A percentile compares a stretch with the other conserved stretches of the same genome.
phyloP scores from a whole-genome alignment of 108 stramenopile species.

The Thalassiosira profunda region DNA sequence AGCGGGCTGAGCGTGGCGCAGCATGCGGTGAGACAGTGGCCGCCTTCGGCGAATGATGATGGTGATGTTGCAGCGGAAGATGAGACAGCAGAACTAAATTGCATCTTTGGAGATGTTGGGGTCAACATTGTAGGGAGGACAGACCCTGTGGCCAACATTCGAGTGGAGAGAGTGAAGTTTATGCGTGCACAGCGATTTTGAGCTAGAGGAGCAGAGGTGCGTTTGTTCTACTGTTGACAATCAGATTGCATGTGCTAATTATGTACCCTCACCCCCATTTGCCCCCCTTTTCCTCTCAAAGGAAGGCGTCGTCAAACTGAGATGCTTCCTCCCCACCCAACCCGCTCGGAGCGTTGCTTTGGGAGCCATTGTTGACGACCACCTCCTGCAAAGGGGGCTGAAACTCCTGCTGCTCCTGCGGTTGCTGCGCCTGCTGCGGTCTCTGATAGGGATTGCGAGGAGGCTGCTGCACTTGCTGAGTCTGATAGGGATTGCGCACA shows the following conservation, averaged over 20 bases:
- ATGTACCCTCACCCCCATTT: too few species aligned
- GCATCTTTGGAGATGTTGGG: slow-evolving; percentile 30
- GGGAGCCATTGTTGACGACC: slow-evolving; percentile 16
- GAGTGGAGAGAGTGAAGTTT: slow-evolving; percentile 37
- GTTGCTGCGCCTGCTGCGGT: slow-evolving; percentile 3
- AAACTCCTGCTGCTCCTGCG: not conserved
- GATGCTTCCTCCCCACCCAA: slow-evolving; percentile 16
- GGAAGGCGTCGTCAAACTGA: slow-evolving; percentile 44
- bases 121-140: slow-evolving; percentile 35
- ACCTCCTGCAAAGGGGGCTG: slow-evolving; percentile 21
- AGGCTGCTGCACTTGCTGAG: not conserved
- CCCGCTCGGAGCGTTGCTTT: not conserved
- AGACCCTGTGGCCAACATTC: slow-evolving; percentile 46
- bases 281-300: slow-evolving; percentile 1
- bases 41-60: not conserved
- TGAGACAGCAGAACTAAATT: slow-evolving; percentile 1
- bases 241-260: not conserved
- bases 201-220: not conserved
- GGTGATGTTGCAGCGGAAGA: not conserved
- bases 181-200: slow-evolving; percentile 21
- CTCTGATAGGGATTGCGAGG: slow-evolving; percentile 1
- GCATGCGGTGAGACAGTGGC: slow-evolving; percentile 49
- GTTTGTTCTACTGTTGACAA: too few species aligned
- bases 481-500: not conserved
- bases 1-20: slow-evolving; percentile 93